Evolutionary conservation across 2,329 filamentous ascomycete genomes (phyloP).

Genomic region (Beauveria caledonica): DNA sequence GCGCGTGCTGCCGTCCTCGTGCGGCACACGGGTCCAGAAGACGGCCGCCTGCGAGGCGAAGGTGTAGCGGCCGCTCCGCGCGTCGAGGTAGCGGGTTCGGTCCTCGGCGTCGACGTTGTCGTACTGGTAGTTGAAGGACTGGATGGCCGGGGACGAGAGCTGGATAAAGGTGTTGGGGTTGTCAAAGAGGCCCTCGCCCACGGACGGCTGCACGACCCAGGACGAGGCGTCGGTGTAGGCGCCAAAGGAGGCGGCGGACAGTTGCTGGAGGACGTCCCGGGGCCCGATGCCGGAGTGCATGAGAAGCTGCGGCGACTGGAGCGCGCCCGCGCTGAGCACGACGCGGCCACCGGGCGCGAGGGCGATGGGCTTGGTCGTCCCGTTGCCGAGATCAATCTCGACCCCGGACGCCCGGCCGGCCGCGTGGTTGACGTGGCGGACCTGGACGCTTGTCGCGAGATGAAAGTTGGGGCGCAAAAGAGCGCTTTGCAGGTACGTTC

Average conservation of each 20-base stretch:
- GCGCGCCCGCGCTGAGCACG: constrained; percentile 31
- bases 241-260: constrained; percentile 15
- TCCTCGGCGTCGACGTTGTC: constrained; percentile 33
- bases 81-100: constrained; percentile 36
- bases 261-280: constrained; percentile 23
- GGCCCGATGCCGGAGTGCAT: constrained; percentile 38
- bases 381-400: constrained; percentile 25
- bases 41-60: constrained; percentile 44
- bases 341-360: constrained; percentile 20
- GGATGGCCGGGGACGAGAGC: constrained; percentile 31
- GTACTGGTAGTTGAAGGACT: constrained; percentile 42
- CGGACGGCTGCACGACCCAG: constrained; percentile 41
- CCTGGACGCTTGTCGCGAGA: constrained; percentile 34
- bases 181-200: constrained; percentile 45
- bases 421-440: constrained; percentile 35
- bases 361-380: constrained; percentile 23
- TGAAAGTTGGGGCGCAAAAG: constrained; percentile 33
- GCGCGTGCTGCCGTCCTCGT: constrained; percentile 31
- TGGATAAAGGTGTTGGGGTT: constrained; percentile 49
- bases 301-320: constrained; percentile 33
- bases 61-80: constrained; percentile 42
- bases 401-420: constrained; percentile 34
- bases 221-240: constrained; percentile 21
- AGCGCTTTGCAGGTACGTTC: constrained; percentile 42
- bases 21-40: constrained; percentile 42